These are phyloP conservation scores for Cenchrus purpureus DNA, from an alignment of 176 grass and related monocot species.

Conservation along the genomic window DNA sequence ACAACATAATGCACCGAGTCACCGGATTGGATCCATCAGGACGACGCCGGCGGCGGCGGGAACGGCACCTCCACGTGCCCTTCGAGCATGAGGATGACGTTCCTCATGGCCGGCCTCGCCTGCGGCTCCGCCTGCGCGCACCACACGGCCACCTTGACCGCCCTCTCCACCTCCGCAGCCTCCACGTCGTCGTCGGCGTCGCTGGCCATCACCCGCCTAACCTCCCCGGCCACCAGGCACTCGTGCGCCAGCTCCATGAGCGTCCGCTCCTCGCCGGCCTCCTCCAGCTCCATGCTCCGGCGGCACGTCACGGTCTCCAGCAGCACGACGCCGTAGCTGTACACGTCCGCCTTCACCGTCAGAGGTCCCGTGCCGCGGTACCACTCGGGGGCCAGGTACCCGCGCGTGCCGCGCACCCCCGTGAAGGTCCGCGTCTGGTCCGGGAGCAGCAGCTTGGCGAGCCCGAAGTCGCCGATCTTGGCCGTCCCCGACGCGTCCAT, in stretches of 20 bases:
- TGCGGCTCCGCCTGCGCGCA: too few relatives aligned
- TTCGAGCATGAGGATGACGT: too few relatives aligned
- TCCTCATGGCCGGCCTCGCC: too few relatives aligned
- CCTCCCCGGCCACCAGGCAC: conserved; percentile 16
- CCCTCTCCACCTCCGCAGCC: too few relatives aligned
- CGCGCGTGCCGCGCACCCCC: conserved; percentile 52
- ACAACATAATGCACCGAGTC: too few relatives aligned
- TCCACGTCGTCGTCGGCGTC: background rate
- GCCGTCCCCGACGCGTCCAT: conserved; percentile 47
- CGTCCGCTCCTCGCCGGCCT: conserved; percentile 19
- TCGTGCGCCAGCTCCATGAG: conserved; percentile 40
- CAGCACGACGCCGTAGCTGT: conserved; percentile 66
- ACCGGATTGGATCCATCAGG: too few relatives aligned
- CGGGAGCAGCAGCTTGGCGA: conserved; percentile 55
- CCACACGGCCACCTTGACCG: too few relatives aligned
- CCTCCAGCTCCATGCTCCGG: conserved; percentile 51
- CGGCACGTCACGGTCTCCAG: conserved; percentile 49
- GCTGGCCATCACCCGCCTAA: background rate
- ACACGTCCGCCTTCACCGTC: conserved; percentile 61
- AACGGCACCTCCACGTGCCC: too few relatives aligned
- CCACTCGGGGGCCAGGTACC: conserved; percentile 61
- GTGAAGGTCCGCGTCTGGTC: conserved; percentile 52
- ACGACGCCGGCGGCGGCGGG: too few relatives aligned
- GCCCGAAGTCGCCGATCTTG: conserved; percentile 65
- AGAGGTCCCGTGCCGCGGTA: conserved; percentile 30